Evolutionary conservation across 2,329 filamentous ascomycete species (phyloP).

Genomic region (Venturia asperata): DNA sequence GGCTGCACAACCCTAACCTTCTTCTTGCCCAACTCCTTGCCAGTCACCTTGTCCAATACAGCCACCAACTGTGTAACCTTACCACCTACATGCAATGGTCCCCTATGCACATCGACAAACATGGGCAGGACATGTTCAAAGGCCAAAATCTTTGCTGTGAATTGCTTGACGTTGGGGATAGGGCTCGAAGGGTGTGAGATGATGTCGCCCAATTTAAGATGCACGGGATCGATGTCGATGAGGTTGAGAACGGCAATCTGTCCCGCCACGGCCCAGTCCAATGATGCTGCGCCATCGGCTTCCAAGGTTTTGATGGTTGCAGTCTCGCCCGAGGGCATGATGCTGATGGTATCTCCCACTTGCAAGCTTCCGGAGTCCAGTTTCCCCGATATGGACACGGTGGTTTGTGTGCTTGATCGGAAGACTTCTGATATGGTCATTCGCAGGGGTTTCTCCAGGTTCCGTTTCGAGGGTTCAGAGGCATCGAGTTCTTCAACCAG

Average conservation of each 20-base stretch:
- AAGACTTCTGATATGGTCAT: conserved; percentile 87
- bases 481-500: conserved; percentile 77
- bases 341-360: conserved; percentile 68
- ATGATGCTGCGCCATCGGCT: conserved; percentile 58
- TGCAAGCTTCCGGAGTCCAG: conserved; percentile 81
- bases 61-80: conserved; percentile 65
- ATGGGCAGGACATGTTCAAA: conserved; percentile 88
- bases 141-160: conserved; percentile 77
- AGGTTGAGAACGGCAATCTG: conserved; percentile 84
- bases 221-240: conserved; percentile 72
- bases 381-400: conserved; percentile 77
- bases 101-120: conserved; percentile 81
- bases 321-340: conserved; percentile 74
- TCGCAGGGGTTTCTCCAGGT: conserved; percentile 71
- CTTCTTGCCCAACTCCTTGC: conserved; percentile 64
- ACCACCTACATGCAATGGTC: conserved; percentile 71
- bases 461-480: conserved; percentile 65
- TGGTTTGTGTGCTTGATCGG: conserved; percentile 68
- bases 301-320: conserved; percentile 77
- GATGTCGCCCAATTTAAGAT: conserved; percentile 74
- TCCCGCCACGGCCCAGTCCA: conserved; percentile 87
- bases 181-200: conserved; percentile 65
- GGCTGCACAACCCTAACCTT: conserved; percentile 78
- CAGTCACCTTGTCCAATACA: conserved; percentile 70
- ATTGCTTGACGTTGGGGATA: conserved; percentile 62